Evolutionary conservation across 2,329 filamentous ascomycete genomes (phyloP), one percentile per base, ranked within the genome.

Genomic region (Aspergillus quadrilineatus): DNA sequence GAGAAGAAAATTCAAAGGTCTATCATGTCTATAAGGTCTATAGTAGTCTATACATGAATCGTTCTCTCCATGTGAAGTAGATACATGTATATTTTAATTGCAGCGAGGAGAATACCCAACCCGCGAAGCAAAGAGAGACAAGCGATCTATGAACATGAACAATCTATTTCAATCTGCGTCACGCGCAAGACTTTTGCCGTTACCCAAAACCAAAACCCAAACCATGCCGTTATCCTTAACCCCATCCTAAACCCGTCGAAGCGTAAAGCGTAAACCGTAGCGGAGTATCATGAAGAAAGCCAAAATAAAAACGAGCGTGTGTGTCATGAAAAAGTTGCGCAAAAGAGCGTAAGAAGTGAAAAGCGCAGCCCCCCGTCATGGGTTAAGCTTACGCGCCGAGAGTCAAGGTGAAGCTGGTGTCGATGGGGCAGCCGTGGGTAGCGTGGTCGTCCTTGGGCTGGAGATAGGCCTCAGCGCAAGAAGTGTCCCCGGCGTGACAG

Each of bases 391-490:
- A 62, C 42, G 53, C 54, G 43, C 74, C 74, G 49, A 77, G 65
- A 51, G 60, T 66, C 48, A 77, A 55, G 22, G 61, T 60, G 52
- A 77, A 68, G 50, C 65, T 62, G 48, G 72, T 67, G 57, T 66
- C 44, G 55, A 69, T 66, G 42, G 70, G 66, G 65, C 75, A 77
- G 53, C 72, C 70, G 59, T 76, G 71, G 43, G 75, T 77, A 39
- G 75, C 75, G 37, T 70, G 65, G 66, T 77, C 66, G 63, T 77
- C 75, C 26, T 66, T 64, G 12, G 73, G 73, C 59, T 70, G 54
- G 63, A 75, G 68, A 63, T 77, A 77, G 44, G 72, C 75, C 51
- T 69, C 69, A 15, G 68, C 62, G 61, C 75, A 77, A 15, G 61
- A 56, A n/a, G 50, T 28, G 46, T 73, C 73, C 41, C 73, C 73